Evolutionary conservation across 148 eudicot genomes (phyloP), one percentile per base, ranked within the genome.

Genomic region (Chenopodium formosanum): DNA sequence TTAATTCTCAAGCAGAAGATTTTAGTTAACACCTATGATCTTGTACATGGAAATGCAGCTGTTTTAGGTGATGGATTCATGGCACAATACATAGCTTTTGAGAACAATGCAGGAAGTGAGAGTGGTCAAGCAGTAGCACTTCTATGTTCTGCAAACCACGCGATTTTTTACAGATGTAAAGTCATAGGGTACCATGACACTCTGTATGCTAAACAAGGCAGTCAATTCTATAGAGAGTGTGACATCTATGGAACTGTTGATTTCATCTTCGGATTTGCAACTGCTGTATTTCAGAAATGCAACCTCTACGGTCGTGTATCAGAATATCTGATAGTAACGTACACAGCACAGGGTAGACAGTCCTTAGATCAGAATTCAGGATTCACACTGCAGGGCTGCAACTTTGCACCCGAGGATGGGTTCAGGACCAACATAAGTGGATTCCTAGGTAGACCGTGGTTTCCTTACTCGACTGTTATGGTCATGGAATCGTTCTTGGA

Each of bases 371-470:
- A 89, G 76, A 87, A 88, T 81, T 92, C 97, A 0, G 95, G 92
- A 0, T 92, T 94, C 50, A 89, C 94, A 0, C 64, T 94, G 48
- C 77, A 88, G 27, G 84, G 84, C 29, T 86, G 91, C 46, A 89
- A 80, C 53, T 53, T 94, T 4, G 92, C 89, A 6, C 83, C 94
- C 0, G 94, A 90, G 9, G 81, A 91, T 2, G 85, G 89, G 2
- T 84, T 82, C 0, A 19, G 63, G 44, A 58, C 89, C 1, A 60
- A 80, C 17, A 88, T 90, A 69, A 74, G 60, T 23, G 83, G 84
- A 25, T 94, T 84, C 32, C 76, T 94, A 0, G 95, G 97, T 1
- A 85, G 97, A 34, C 95, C 97, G 0, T 94, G 97, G 97, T 89
- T 85, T 46, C 81, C 84, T 48, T 88, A 89, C 75, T 94, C 97